These are phyloP conservation scores for Macrolepiota dolichaula DNA, from an alignment of 768 basidiomycete species.

Conservation along the genomic window DNA sequence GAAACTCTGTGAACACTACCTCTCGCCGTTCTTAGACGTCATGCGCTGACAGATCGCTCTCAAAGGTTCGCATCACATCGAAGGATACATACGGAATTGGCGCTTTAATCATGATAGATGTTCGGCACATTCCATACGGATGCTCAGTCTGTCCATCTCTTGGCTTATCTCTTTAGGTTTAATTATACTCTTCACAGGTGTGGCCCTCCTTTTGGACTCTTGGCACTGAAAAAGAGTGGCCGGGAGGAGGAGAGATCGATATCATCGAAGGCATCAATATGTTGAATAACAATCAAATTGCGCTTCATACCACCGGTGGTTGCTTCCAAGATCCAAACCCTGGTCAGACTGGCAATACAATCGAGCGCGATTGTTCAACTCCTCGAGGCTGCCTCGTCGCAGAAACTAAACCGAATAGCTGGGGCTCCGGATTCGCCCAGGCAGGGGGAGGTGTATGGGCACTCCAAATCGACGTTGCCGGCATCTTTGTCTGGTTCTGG, in stretches of 20 bases:
- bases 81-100: conserved; percentile 39
- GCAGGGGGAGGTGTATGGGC: conserved; percentile 78
- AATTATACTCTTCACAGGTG: conserved; percentile 24
- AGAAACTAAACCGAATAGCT: conserved; percentile 59
- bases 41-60: background rate
- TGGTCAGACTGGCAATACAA: conserved; percentile 44
- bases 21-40: background rate
- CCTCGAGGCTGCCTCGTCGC: conserved; percentile 66
- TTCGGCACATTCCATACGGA: conserved; percentile 45
- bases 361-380: conserved; percentile 53
- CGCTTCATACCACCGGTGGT: conserved; percentile 64
- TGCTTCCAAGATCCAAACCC: conserved; percentile 34
- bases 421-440: conserved; percentile 61
- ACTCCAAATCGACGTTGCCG: conserved; percentile 59
- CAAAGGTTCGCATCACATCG: conserved; percentile 43
- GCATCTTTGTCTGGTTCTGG: conserved; percentile 42
- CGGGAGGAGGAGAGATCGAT: conserved; percentile 47
- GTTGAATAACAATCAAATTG: conserved; percentile 66
- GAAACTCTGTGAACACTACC: conserved; percentile 46
- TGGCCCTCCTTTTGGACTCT: conserved; percentile 51
- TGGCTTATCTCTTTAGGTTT: background rate
- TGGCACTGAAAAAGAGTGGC: conserved; percentile 39
- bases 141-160: conserved; percentile 41
- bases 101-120: conserved; percentile 42
- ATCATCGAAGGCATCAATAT: conserved; percentile 84